Evolutionary conservation across 352 stramenopile genomes (phyloP), one percentile per base, ranked within the genome.

Genomic region (Globisporangium solare): DNA sequence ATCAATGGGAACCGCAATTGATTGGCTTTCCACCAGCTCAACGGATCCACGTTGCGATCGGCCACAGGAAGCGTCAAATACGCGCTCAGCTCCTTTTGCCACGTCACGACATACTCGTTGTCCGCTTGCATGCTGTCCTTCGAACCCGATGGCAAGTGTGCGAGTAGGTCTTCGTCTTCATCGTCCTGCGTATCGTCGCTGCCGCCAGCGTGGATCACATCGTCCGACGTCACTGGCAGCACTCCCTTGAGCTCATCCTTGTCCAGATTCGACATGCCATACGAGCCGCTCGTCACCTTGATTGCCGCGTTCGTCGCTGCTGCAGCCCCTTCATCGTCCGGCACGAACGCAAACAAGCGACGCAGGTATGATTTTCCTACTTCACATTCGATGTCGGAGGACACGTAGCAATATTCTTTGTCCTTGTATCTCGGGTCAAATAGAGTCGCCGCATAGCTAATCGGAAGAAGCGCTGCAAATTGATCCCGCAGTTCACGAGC

Each of bases 401-500:
- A 71, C 45, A 89, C 45, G 64, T 89, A 92, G 60, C 83, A 92
- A 53, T 83, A 89, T 48, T 88, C 80, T 31, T 77, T 81, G 49
- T 89, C 78, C 58, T 92, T 92, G 68, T 92, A 92, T 6, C 83
- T 79, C 35, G 83, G 83, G 22, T 92, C 83, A 12, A 92, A 74
- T 24, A 92, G 64, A 17, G 83, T 90, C 11, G 83, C 79, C 3
- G 83, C 83, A 42, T 86, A 86, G 45, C 76, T 86, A 21, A 88
- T 66, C 18, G 78, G 39, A 1, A 79, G 76, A 15, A 89, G 37
- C 37, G 62, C 52, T 11, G 61, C 61, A 57, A 92, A 91, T 39
- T 83, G 70, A 10, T 73, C 60, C 6, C 80, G 79, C 37, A 92
- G 37, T 43, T 79, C 77, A 42, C 72, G 76, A 17, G 71, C 64